Evolutionary conservation across 179 eudicot genomes (phyloP), one percentile per base, ranked within the genome.

Genomic region (Spergularia azorica): DNA sequence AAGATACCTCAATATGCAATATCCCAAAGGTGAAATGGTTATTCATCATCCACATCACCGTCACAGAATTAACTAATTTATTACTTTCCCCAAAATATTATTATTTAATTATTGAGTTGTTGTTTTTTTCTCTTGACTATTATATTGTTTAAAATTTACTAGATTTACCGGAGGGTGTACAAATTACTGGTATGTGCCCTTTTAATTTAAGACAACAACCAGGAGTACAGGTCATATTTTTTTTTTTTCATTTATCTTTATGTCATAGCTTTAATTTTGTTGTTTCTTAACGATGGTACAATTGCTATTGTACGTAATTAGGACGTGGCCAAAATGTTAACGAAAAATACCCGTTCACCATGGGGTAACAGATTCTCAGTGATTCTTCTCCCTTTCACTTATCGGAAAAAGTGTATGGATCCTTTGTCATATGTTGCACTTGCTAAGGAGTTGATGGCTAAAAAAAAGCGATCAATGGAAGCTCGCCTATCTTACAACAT

Each of bases 281-380:
- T 36, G 39, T 36, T 36, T 36, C 39, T 36, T 36, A 36, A 36
- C 39, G 4, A 36, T 36, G 39, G 39, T 36, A 36, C 39, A 36
- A 36, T 36, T 26, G 32, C 2, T 2, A 2, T 6, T 17, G n/a
- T 43, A 58, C 10, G 12, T 63, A 36, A 39, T 63, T 82, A 89
- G 97, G 96, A 91, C 9, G 9, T 86, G 57, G 71, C 87, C 2
- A 69, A 81, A 7, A 74, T 88, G 83, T 74, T 87, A 86, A 75
- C 72, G 17, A 75, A 79, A 56, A 82, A 79, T 10, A 76, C 86
- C 57, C 79, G 84, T 74, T 56, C 77, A 13, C 72, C 82, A 10
- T 91, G 90, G 88, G 96, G 96, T 12, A 93, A 91, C 78, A 83
- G 84, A 79, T 84, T 93, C 67, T 86, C 89, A 16, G 81, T 84